Evolutionary conservation across 2,329 filamentous ascomycete genomes (phyloP).

Genomic region (Penicillium expansum): DNA sequence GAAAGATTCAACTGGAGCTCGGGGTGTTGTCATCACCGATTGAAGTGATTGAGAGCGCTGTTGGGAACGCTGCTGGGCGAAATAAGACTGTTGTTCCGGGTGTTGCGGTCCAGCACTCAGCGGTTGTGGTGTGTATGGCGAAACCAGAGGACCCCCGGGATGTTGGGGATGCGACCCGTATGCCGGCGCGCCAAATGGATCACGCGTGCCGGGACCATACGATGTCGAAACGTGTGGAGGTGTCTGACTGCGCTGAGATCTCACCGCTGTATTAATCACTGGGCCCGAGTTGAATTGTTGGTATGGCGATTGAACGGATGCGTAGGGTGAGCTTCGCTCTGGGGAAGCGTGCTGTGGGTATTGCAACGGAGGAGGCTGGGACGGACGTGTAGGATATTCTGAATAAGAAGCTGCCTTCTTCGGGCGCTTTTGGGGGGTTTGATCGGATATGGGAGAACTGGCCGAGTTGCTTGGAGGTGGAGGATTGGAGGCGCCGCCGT

Average conservation of each 20-base stretch:
- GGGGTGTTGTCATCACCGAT: conserved; percentile 37
- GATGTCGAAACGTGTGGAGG: conserved; percentile 30
- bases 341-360: conserved; percentile 48
- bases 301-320: conserved; percentile 41
- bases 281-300: conserved; percentile 37
- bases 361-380: conserved; percentile 45
- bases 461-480: conserved; percentile 31
- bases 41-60: conserved; percentile 42
- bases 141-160: conserved; percentile 31
- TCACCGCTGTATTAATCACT: conserved; percentile 30
- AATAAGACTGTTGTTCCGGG: conserved; percentile 37
- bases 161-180: conserved; percentile 32
- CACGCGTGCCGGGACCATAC: conserved; percentile 36
- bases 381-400: conserved; percentile 31
- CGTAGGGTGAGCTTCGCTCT: conserved; percentile 40
- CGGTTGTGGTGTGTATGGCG: conserved; percentile 41
- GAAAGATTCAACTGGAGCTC: conserved; percentile 34
- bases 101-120: conserved; percentile 32
- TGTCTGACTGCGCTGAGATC: conserved; percentile 35
- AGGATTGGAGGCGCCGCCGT: conserved; percentile 35
- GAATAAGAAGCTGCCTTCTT: conserved; percentile 26
- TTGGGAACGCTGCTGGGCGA: conserved; percentile 38
- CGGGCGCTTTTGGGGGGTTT: conserved; percentile 30
- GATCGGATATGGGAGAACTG: conserved; percentile 22
- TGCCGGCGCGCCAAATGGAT: conserved; percentile 32